Evolutionary conservation across 1,284 basidiomycete genomes (phyloP).

Genomic region (Cutaneotrichosporon cyanovorans): DNA sequence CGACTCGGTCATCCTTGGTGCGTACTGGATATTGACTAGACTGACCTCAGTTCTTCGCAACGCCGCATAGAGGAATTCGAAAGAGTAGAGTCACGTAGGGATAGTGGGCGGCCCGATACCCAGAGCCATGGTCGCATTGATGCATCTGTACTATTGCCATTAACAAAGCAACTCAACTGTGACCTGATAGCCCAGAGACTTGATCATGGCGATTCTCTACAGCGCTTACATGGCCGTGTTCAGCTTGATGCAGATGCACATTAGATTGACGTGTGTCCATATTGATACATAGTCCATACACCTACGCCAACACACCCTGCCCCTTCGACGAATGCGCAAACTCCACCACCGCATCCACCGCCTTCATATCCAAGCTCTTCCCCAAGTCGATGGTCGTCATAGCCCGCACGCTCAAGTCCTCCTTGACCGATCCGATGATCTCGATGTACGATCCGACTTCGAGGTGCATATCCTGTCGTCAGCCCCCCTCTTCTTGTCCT

Average conservation of each 20-base stretch:
- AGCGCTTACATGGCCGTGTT: too few relatives aligned
- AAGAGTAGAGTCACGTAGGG: neutral
- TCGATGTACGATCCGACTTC: slow-evolving; percentile 57
- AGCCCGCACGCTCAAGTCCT: slow-evolving; percentile 58
- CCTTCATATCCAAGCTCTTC: slow-evolving; percentile 49
- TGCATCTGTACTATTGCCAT: slow-evolving; percentile 13
- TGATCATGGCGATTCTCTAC: too few relatives aligned
- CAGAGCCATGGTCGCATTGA: slow-evolving; percentile 13
- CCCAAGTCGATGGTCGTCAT: slow-evolving; percentile 59
- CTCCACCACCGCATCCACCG: slow-evolving; percentile 38
- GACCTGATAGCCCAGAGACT: neutral
- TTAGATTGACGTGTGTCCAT: neutral
- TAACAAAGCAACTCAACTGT: neutral
- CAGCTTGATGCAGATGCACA: too few relatives aligned
- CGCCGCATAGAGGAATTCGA: slow-evolving; percentile 57
- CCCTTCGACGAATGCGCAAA: slow-evolving; percentile 36
- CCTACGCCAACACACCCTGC: slow-evolving; percentile 29
- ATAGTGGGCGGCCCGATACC: slow-evolving; percentile 9
- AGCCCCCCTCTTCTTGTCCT: neutral
- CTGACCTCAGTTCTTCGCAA: slow-evolving; percentile 65
- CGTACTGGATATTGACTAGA: slow-evolving; percentile 38
- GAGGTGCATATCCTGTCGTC: slow-evolving; percentile 50
- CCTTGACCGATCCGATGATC: slow-evolving; percentile 62
- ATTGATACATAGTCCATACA: neutral
- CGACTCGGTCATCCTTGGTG: slow-evolving; percentile 90